Percentiles rank a stretch among this genome's conserved stretches.
Conservation (phyloP, 1,139 yeast species). For the Saccharomyces hybrid region DNA sequence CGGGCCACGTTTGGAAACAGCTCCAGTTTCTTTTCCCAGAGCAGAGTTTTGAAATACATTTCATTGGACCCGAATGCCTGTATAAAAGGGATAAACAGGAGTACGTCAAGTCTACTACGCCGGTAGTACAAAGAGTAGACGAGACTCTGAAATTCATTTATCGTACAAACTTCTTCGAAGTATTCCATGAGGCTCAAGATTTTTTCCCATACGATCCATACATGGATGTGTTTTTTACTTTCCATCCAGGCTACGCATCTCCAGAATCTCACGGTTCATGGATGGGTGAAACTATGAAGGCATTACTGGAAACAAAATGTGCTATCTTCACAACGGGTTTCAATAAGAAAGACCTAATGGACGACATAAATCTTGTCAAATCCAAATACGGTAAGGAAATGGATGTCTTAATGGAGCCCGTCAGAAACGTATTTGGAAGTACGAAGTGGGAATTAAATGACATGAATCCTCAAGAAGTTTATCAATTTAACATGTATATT, state of each 20-base stretch:
- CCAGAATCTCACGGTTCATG: conserved; percentile 75
- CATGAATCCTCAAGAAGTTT: conserved; percentile 82
- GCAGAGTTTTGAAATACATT: conserved; percentile 74
- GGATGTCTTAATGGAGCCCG: conserved; percentile 72
- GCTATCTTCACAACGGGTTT: conserved; percentile 86
- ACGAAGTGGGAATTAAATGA: conserved; percentile 94
- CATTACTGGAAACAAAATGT: conserved; percentile 85
- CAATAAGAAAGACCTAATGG: conserved; percentile 60
- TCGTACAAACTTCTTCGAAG: conserved; percentile 88
- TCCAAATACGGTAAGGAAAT: conserved; percentile 62
- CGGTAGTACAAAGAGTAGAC: conserved; percentile 67
- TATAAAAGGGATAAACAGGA: conserved; percentile 57
- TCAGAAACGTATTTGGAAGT: conserved; percentile 67
- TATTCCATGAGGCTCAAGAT: conserved; percentile 82
- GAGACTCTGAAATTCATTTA: conserved; percentile 66
- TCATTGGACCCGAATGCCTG: conserved; percentile 88
- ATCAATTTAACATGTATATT: conserved; percentile 80
- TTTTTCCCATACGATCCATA: conserved; percentile 98
- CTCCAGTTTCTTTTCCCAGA: conserved; percentile 79
- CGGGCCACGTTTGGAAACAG: conserved; percentile 95
- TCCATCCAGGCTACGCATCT: conserved; percentile 92
- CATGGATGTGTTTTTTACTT: conserved; percentile 80
- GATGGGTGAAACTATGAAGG: conserved; percentile 87
- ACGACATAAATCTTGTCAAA: conserved; percentile 67
- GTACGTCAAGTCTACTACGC: conserved; percentile 41